phyloP scores from a whole-genome alignment of 306 rosid genomes.

The Cercis canadensis region DNA sequence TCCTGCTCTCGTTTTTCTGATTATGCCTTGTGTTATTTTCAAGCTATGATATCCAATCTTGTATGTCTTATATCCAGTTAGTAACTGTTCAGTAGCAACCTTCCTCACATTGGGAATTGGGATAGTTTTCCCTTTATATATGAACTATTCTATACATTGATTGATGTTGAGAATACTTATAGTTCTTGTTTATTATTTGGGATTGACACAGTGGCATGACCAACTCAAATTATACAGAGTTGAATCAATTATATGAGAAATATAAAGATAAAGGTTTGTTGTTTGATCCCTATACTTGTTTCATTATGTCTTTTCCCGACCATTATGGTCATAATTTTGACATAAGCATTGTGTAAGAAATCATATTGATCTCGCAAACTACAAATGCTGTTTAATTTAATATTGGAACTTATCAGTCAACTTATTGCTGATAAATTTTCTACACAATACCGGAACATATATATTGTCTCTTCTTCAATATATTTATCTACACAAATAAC shows the following conservation, averaged over 20 bases:
- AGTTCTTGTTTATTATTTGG: slow-evolving; percentile 35
- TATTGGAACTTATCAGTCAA: no score
- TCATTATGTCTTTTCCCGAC: slow-evolving; percentile 12
- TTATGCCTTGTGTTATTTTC: not conserved
- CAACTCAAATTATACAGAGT: slow-evolving; percentile 77
- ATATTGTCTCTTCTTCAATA: no score
- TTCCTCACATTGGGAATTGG: no score
- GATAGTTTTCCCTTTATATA: not conserved
- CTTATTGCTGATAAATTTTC: no score
- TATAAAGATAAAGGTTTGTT: slow-evolving; percentile 76
- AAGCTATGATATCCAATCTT: not conserved
- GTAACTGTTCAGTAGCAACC: not conserved
- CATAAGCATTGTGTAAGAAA: not conserved
- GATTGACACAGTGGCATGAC: slow-evolving; percentile 77
- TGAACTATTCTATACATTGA: not conserved
- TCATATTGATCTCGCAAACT: slow-evolving; percentile 5
- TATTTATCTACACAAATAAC: not conserved
- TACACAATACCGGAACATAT: no score
- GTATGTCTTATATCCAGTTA: not conserved
- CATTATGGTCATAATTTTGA: not conserved
- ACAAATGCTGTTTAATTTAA: no score
- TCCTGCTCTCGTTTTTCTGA: not conserved
- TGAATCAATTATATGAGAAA: slow-evolving; percentile 75
- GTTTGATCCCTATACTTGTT: not conserved
- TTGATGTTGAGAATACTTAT: slow-evolving; percentile 7